These are phyloP conservation scores for Penicillium hesseltinei DNA, from an alignment of 2,329 filamentous ascomycete species.

Conservation along the genomic window DNA sequence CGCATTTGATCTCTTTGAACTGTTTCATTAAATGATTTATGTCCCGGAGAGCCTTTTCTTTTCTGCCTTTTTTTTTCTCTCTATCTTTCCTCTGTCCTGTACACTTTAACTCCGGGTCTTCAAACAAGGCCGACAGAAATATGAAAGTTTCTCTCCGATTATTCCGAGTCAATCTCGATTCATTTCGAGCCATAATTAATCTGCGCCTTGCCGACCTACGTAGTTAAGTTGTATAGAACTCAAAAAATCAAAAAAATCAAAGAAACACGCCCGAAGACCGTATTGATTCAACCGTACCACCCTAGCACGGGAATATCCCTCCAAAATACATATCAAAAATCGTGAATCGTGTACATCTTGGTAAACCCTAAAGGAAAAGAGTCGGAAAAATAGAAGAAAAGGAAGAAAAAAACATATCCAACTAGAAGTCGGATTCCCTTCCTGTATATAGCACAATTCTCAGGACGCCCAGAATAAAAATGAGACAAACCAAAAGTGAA, in stretches of 20 bases:
- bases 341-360: conserved; percentile 5
- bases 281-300: background rate
- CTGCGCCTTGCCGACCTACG: background rate
- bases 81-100: conserved; percentile 9
- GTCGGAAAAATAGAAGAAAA: background rate
- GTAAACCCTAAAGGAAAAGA: background rate
- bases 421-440: background rate
- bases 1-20: conserved; percentile 1
- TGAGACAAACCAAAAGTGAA: background rate
- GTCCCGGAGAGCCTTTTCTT: conserved; percentile 1
- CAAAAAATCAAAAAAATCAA: background rate
- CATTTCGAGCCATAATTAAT: background rate
- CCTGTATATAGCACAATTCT: background rate
- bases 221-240: background rate
- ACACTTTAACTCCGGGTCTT: conserved; percentile 10
- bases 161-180: background rate
- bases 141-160: background rate
- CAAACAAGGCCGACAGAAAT: background rate
- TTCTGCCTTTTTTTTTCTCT: background rate
- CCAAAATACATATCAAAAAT: conserved; percentile 3
- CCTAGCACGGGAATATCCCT: background rate
- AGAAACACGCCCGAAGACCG: conserved; percentile 3
- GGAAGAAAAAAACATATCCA: background rate
- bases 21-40: conserved; percentile 9
- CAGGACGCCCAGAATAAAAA: background rate